Evolutionary conservation across 352 stramenopile species (phyloP), one percentile per base, ranked within the genome.

Genomic region (Pilasporangium apinafurcum): DNA sequence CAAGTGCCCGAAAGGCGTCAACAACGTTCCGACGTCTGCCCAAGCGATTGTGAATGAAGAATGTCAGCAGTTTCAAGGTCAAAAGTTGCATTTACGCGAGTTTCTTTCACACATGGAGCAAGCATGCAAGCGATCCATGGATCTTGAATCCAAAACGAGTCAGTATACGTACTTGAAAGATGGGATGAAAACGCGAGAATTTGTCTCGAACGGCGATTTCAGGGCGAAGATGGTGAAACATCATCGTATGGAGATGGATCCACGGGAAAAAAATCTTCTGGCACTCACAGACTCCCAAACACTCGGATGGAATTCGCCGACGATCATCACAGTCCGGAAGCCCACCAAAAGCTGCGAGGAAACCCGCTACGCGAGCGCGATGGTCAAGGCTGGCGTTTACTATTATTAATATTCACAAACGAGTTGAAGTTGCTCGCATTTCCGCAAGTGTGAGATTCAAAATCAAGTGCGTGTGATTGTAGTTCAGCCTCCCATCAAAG

Each of bases 351-450:
- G 71, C 55, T 87, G 74, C 46, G 74, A 84, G 22, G 74, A 87
- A 41, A 87, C 74, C 7, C 56, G 62, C 20, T 83, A 68, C 52
- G 71, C 74, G 21, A 80, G 68, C 57, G 74, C 71, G 38, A 87
- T 84, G 70, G 65, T 84, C 49, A 87, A 87, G 46, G 74, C 71
- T 2, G 74, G 70, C 28, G 68, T 84, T 31, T 83, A 83, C 54
- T 87, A 87, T 54, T 83, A 83, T 50, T 87, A 69, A 50, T 4
- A 25, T 22, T 33, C 21, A 22, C 37, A 22, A 17, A 18, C 37
- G n/a, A n/a, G n/a, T n/a, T n/a, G n/a, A n/a, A n/a, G n/a, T n/a
- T n/a, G n/a, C n/a, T n/a, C n/a, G n/a, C n/a, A n/a, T n/a, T n/a
- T n/a, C n/a, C n/a, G n/a, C n/a, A n/a, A n/a, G n/a, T n/a, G n/a